Evolutionary conservation across 345 rosid genomes (phyloP).

Genomic region (Boechera divaricarpa): DNA sequence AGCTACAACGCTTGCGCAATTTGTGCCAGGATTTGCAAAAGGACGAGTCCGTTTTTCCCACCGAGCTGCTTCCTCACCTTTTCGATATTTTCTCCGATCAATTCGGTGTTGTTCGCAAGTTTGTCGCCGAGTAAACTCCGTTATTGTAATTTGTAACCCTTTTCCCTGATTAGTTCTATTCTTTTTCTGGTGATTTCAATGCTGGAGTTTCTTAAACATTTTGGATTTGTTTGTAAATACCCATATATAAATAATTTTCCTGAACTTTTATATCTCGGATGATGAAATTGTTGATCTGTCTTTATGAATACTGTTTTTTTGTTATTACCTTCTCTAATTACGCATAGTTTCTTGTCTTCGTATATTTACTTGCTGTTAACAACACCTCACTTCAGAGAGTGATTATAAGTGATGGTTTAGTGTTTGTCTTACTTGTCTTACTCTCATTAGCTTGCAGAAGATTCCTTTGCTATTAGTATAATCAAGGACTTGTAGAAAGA

Average conservation of each 20-base stretch:
- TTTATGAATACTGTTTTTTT: background rate
- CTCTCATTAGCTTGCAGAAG: constrained; percentile 1
- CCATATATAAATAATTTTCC: background rate
- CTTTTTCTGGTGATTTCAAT: background rate
- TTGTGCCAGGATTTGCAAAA: constrained; percentile 56
- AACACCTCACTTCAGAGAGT: constrained; percentile 15
- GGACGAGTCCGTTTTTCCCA: constrained; percentile 51
- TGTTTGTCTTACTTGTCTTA: background rate
- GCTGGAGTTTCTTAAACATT: background rate
- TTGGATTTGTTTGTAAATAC: constrained; percentile 6
- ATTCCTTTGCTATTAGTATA: background rate
- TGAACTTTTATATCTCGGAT: background rate
- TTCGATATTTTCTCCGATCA: constrained; percentile 73
- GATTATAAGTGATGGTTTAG: constrained; percentile 12
- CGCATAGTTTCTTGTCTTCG: background rate
- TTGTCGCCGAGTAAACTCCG: constrained; percentile 67
- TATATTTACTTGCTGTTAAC: background rate
- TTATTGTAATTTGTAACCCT: background rate
- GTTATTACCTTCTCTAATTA: background rate
- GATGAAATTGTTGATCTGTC: background rate
- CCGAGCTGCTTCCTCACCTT: constrained; percentile 73
- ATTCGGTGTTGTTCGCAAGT: constrained; percentile 76
- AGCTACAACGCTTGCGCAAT: constrained; percentile 67
- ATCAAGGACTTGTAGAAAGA: background rate
- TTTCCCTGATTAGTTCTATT: background rate